Conservation (phyloP, 768 basidiomycete species). For the Hygrophoropsis aurantiaca region DNA sequence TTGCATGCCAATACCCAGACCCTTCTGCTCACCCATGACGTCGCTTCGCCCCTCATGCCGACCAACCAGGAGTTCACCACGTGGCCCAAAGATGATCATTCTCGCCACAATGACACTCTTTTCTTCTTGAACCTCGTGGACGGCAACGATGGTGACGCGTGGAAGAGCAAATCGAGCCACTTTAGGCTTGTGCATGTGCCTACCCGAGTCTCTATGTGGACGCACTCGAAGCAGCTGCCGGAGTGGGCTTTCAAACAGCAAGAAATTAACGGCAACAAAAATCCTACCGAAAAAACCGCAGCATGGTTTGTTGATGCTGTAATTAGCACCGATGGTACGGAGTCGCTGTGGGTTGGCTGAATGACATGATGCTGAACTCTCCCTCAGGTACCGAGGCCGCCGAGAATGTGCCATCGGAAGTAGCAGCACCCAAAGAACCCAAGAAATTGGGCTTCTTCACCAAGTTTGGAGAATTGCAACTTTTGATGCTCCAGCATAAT, state of each 20-base stretch:
- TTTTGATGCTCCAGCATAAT: conserved; percentile 97
- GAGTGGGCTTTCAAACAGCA: conserved; percentile 98
- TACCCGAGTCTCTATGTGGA: conserved; percentile 94
- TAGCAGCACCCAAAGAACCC: conserved; percentile 58
- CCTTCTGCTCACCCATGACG: conserved; percentile 90
- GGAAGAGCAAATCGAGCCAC: conserved; percentile 93
- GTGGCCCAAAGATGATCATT: conserved; percentile 74
- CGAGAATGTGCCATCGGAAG: conserved; percentile 47
- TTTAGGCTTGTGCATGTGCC: conserved; percentile 88
- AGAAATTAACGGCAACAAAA: conserved; percentile 98
- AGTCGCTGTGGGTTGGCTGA: not conserved
- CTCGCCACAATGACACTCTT: conserved; percentile 83
- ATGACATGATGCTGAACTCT: conserved; percentile 4
- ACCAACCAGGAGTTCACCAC: conserved; percentile 99
- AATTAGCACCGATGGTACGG: conserved; percentile 68
- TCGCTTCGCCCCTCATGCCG: conserved; percentile 94
- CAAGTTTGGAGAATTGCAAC: conserved; percentile 91
- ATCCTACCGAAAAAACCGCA: conserved; percentile 73
- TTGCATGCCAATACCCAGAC: conserved; percentile 85
- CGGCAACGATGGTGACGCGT: conserved; percentile 74
- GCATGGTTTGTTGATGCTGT: conserved; percentile 91
- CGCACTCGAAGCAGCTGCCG: conserved; percentile 78
- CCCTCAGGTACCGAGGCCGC: conserved; percentile 53
- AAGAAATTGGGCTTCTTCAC: conserved; percentile 89
- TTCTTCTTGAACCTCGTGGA: conserved; percentile 78